Base-by-base conservation (phyloP, 805 yeast genomes). In the Ogataea henricii region DNA sequence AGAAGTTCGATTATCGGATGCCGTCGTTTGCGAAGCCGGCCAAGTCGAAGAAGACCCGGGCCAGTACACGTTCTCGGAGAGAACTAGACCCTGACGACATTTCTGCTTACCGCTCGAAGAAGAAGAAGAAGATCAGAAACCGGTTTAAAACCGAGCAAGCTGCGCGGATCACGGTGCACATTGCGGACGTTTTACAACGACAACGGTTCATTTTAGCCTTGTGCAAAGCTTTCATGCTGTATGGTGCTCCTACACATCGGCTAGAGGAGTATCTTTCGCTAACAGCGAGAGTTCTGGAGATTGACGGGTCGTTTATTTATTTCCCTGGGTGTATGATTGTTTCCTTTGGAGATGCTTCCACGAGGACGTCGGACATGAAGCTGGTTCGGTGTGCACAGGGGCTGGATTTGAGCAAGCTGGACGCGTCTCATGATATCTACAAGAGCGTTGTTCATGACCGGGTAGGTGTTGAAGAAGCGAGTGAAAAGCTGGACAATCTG, bases 181-280 rank as follows among this genome's bases (percentile, higher is more conserved):
- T 91, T 57, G 94, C 96, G 0, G 96, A 87, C 58, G 79, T 89
- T 18, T 70, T 91, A 18, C 96, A 91, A 63, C 77, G 96, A 48
- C 97, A 91, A 63, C 72, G 91, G 41, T 92, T 92, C 62, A 85
- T 92, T 48, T 68, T 91, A 56, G 76, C 92, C 29, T 76, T 92
- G 70, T 91, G 97, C 63, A 81, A 88, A 39, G 96, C 96, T 0
- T 73, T 92, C 46, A 91, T 92, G 98, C 69, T 88, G 48, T 92
- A 82, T 59, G 98, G 98, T 23, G 98, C 98, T 0, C 98, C 98
- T 1, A 90, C 96, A 1, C 97, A 92, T 65, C 77, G 98, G 60
- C 68, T 92, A 44, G 98, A 92, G 65, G 98, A 92, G 60, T 91
- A 90, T 65, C 80, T 92, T 86, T 78, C 84, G 22, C 85, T 89